Percentiles rank a stretch among this genome's conserved stretches.
Conservation (phyloP, 257 asterid genomes). For the Jacaranda copaia region DNA sequence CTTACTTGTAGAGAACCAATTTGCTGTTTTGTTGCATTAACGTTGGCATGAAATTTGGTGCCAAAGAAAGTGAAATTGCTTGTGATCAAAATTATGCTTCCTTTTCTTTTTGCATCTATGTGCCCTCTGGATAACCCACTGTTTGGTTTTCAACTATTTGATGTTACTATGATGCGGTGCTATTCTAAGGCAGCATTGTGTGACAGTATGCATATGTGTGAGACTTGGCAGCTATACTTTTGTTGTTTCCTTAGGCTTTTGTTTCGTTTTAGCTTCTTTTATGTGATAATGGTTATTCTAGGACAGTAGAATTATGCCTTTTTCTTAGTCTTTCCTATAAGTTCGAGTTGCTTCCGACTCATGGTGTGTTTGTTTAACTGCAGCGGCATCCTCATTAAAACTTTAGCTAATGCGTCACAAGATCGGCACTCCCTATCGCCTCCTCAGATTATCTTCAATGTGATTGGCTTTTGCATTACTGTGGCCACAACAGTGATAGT, state of each 20-base stretch:
- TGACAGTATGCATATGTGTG: not conserved
- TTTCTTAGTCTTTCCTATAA: not conserved
- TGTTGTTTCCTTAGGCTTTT: not conserved
- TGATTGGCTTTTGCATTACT: conserved; percentile 64
- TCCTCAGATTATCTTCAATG: conserved; percentile 63
- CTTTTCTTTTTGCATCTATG: not conserved
- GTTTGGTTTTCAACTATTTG: not conserved
- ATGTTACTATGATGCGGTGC: not conserved
- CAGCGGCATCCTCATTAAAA: conserved; percentile 79
- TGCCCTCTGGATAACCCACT: not conserved
- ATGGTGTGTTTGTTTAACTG: conserved; percentile 31
- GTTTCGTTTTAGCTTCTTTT: not conserved
- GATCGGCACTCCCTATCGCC: conserved; percentile 56
- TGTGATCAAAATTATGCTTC: not conserved
- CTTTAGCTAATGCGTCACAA: conserved; percentile 80
- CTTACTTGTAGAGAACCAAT: not conserved
- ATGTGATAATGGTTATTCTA: conserved; percentile 1
- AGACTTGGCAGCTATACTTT: not conserved
- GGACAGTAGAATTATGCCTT: not conserved
- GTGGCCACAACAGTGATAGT: conserved; percentile 66
- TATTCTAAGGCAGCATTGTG: not conserved
- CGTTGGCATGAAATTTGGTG: conserved; percentile 6
- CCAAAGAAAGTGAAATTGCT: conserved; percentile 7
- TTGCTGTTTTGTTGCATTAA: not conserved
- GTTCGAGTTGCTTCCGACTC: conserved; percentile 16